Base-by-base conservation (phyloP, 208 protist genomes). In the Naegleria lovaniensis region DNA sequence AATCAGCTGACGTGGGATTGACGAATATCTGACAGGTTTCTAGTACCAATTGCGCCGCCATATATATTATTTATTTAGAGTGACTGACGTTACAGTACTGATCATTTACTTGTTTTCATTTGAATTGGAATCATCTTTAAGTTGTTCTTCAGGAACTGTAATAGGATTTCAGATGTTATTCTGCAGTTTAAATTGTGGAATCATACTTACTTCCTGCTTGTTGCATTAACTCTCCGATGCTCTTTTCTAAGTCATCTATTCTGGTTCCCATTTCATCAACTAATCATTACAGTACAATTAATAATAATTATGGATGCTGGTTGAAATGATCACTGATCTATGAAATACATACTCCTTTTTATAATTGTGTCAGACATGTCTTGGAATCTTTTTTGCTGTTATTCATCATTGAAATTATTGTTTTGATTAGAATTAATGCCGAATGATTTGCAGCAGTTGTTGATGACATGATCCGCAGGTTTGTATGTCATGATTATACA, bases 291-390 rank as follows among this genome's bases (percentile, higher is more conserved):
- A 33, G 38, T 92, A 22, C 7, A 79, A 52, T 29, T 52, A 22
- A 91, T n/a, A 41, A 29, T 33, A 15, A 67, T 29, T 29, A 86
- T 29, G 0, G 36, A 36, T 33, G 15, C 88, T 25, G 85, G 1
- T 29, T 3, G 1, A 9, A 41, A 33, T 22, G 90, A 76, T 40
- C 58, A 51, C 16, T 38, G 40, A 86, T 29, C n/a, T n/a, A n/a
- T n/a, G n/a, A n/a, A n/a, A 79, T 36, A 88, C 85, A 58, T 88
- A 88, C 85, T 98, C 79, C 96, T 94, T 15, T 91, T 91, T 90
- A 98, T 95, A 91, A 98, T 98, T 85, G 95, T 94, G 85, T 96
- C 96, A 29, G 96, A 97, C 97, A 98, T 98, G 79, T 98, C 96
- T 91, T 98, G 96, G 92, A 98, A 98, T 84, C 97, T 95, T 0